Evolutionary conservation across 2,329 filamentous ascomycete genomes (phyloP), one percentile per base, ranked within the genome.

Genomic region (Diaporthe capsici): DNA sequence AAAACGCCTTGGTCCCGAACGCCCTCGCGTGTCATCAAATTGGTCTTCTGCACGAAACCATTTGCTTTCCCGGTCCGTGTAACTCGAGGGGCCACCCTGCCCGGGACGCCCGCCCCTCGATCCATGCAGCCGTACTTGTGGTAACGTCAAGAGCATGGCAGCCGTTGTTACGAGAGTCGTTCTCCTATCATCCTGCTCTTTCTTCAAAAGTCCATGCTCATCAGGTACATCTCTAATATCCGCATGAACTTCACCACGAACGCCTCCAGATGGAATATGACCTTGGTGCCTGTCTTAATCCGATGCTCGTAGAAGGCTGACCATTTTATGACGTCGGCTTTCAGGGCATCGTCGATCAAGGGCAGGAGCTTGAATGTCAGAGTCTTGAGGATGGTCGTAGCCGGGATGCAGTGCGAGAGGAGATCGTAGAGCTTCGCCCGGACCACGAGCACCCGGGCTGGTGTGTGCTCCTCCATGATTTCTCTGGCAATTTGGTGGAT

Each of bases 211-310:
- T 95, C 94, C 92, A 97, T 96, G 78, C 93, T 94, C 94, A 98
- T 96, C 75, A 93, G 85, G 82, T 92, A 97, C 92, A 95, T 96
- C 87, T 99, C 97, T 78, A 96, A 91, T 79, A 98, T 92, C 80
- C 96, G 92, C 96, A 99, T 98, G 83, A 98, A 98, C 87, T 98
- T 98, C 75, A 96, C 96, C 75, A 99, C 97, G 85, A 99, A 99
- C 4, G 97, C 97, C 85, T 99, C 97, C 5, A 99, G 87, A 82
- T 99, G 97, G 85, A 99, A 99, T 78, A 99, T 98, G 75, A 98
- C 94, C 89, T 99, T 99, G 76, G 90, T 95, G 71, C 97, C 97
- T 80, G 94, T 94, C 83, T 94, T 94, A 85, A 98, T 94, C 77
- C 97, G 91, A 84, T 99, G 97, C 85, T 99, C 97, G 84, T 98